phyloP scores from a whole-genome alignment of 192 early-diverging fungal genomes.

The Rhizoclosmatium globosum region DNA sequence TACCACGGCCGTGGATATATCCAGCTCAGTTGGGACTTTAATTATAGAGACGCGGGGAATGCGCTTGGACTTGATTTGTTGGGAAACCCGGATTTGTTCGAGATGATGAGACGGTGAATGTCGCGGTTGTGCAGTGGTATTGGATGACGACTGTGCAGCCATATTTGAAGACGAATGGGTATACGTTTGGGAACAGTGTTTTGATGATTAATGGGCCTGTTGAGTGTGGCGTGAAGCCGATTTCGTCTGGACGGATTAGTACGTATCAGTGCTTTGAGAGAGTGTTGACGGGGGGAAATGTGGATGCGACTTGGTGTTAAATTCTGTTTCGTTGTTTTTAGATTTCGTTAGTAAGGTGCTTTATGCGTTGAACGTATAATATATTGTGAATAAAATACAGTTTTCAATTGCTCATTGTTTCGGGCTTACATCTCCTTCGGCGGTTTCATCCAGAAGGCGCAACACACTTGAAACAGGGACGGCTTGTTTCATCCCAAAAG shows the following conservation, averaged over 20 bases:
- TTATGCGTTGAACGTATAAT: too few relatives aligned
- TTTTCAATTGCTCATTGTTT: too few relatives aligned
- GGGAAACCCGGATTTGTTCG: slow-evolving; percentile 6
- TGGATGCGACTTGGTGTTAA: slow-evolving; percentile 12
- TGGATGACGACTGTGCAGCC: slow-evolving; percentile 22
- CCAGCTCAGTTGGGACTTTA: slow-evolving; percentile 20
- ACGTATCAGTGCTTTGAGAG: slow-evolving; percentile 25
- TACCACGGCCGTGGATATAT: slow-evolving; percentile 36
- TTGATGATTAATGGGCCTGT: slow-evolving; percentile 21
- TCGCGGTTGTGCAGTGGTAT: slow-evolving; percentile 24
- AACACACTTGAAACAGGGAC: too few relatives aligned
- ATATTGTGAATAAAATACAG: too few relatives aligned
- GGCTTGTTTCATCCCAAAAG: too few relatives aligned
- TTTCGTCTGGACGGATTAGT: slow-evolving; percentile 1
- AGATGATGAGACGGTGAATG: slow-evolving; percentile 6
- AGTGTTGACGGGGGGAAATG: slow-evolving; percentile 2
- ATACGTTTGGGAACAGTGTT: slow-evolving; percentile 18
- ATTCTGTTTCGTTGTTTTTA: slow-evolving; percentile 2
- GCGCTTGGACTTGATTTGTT: background rate
- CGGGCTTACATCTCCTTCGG: too few relatives aligned
- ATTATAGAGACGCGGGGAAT: slow-evolving; percentile 15
- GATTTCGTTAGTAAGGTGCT: background rate
- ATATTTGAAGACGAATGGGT: background rate
- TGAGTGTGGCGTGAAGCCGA: slow-evolving; percentile 20
- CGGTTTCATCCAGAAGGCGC: too few relatives aligned